phyloP scores from a whole-genome alignment of 2,329 filamentous ascomycete genomes.

The Ophiostoma sp. region DNA sequence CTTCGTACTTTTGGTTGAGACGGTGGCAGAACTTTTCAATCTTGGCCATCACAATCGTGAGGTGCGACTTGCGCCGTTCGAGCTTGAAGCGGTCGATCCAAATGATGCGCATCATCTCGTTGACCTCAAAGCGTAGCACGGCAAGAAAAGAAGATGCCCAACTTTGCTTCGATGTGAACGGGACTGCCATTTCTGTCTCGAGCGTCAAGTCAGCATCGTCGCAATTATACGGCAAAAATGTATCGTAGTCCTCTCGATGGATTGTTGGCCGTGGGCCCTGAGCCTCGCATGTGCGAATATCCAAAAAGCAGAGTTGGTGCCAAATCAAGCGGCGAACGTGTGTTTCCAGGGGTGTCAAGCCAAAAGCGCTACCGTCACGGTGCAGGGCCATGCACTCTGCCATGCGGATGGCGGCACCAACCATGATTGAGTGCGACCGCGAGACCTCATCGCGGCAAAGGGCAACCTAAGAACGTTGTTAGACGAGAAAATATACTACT shows the following conservation, averaged over 20 bases:
- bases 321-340: conserved; percentile 72
- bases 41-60: conserved; percentile 66
- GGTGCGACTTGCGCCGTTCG: conserved; percentile 59
- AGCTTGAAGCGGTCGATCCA: conserved; percentile 69
- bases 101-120: conserved; percentile 69
- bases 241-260: conserved; percentile 73
- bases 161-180: conserved; percentile 39
- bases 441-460: conserved; percentile 72
- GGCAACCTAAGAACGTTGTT: conserved; percentile 39
- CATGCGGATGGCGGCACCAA: conserved; percentile 70
- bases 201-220: conserved; percentile 63
- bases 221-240: conserved; percentile 69
- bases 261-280: conserved; percentile 72
- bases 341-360: conserved; percentile 65
- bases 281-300: conserved; percentile 71
- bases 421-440: conserved; percentile 69
- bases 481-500: neutral
- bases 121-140: conserved; percentile 70
- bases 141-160: conserved; percentile 70
- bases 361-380: conserved; percentile 67
- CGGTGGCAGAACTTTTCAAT: conserved; percentile 67
- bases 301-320: conserved; percentile 77
- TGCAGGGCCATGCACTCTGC: conserved; percentile 78
- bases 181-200: conserved; percentile 44
- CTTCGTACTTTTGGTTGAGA: conserved; percentile 66